A percentile compares a stretch with the other conserved stretches of the same genome.
phyloP scores from a whole-genome alignment of 129 eudicot genomes.

The Scalesia atractyloides region DNA sequence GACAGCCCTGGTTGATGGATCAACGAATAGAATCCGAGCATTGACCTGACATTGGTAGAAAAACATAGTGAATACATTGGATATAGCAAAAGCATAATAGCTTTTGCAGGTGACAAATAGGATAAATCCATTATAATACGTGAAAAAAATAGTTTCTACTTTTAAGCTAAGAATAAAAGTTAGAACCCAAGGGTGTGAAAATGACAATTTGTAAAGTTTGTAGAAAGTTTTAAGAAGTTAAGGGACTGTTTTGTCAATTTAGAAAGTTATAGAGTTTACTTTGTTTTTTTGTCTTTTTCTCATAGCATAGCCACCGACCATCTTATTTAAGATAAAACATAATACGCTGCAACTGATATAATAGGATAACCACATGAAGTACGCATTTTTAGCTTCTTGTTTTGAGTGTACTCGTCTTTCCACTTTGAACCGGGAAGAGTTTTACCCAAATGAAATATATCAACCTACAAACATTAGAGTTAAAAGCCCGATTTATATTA shows the following conservation, averaged over 20 bases:
- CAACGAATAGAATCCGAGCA: conserved; percentile 90
- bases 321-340: not conserved
- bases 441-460: conserved; percentile 73
- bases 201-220: no score
- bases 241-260: no score
- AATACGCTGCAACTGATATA: conserved; percentile 11
- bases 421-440: conserved; percentile 65
- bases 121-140: not conserved
- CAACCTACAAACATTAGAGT: conserved; percentile 52
- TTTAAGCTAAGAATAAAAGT: no score
- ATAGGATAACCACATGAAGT: conserved; percentile 15
- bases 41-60: conserved; percentile 58
- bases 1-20: conserved; percentile 89
- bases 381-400: conserved; percentile 65
- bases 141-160: no score
- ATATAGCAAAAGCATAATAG: not conserved
- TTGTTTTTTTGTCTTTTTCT: no score
- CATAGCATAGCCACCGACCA: no score
- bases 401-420: conserved; percentile 73
- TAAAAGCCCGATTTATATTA: conserved; percentile 15
- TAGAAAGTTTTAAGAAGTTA: no score
- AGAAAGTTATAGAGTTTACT: no score
- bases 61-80: conserved; percentile 19
- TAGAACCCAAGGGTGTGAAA: no score
- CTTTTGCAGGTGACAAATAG: conserved; percentile 3